Conservation (phyloP, 257 asterid species). For the Solanum etuberosum region DNA sequence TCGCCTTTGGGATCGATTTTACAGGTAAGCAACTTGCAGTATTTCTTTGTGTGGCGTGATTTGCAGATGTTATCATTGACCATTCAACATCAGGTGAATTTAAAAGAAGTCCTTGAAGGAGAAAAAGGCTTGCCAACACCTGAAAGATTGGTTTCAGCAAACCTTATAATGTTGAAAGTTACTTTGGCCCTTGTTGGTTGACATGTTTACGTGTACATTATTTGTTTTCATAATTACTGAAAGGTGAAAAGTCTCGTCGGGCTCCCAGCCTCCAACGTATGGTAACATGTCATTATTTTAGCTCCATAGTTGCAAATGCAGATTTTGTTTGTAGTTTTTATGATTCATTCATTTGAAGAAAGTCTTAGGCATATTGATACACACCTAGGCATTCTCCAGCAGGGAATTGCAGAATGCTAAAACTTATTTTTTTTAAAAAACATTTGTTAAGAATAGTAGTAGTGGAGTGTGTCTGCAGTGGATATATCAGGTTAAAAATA, state of each 20-base stretch:
- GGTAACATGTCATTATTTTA: background rate
- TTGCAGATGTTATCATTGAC: background rate
- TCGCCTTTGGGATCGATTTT: background rate
- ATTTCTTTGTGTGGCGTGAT: background rate
- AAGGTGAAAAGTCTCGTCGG: background rate
- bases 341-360: background rate
- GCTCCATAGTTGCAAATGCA: background rate
- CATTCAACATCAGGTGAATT: background rate
- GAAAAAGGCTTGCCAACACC: background rate
- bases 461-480: no score
- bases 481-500: no score
- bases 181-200: background rate
- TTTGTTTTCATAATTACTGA: background rate
- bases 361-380: background rate
- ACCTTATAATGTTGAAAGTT: background rate
- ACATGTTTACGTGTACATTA: background rate
- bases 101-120: background rate
- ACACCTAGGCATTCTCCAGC: background rate
- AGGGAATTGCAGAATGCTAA: background rate
- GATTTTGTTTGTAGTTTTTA: background rate
- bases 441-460: no score
- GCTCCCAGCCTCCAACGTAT: background rate
- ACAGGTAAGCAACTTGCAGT: background rate
- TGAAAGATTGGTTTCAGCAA: background rate
- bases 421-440: no score